phyloP scores from a whole-genome alignment of 768 basidiomycete species.

The Pisolithus orientalis region DNA sequence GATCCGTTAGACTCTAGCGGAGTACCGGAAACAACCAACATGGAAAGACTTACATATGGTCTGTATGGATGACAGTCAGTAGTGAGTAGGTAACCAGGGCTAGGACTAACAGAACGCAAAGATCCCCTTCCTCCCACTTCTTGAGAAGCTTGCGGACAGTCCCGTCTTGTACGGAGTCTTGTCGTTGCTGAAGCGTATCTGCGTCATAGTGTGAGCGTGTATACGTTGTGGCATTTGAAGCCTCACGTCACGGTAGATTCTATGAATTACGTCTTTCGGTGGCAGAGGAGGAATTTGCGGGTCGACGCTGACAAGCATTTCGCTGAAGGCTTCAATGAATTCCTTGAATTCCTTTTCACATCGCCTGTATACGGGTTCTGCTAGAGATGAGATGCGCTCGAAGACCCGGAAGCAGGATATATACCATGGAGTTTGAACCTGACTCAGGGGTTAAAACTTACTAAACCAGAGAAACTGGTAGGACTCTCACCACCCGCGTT shows the following conservation, averaged over 20 bases:
- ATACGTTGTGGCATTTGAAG: neutral
- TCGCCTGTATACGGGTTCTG: conserved; percentile 29
- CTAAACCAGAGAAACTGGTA: neutral
- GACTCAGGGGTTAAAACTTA: neutral
- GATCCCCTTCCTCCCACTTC: conserved; percentile 85
- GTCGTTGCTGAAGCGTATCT: conserved; percentile 89
- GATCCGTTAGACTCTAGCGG: neutral
- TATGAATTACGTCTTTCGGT: conserved; percentile 84
- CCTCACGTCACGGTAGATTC: conserved; percentile 84
- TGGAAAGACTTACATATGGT: conserved; percentile 12
- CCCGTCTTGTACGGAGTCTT: conserved; percentile 92
- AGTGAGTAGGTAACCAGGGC: neutral
- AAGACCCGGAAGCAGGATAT: neutral
- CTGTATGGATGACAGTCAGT: conserved; percentile 14
- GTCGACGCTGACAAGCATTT: conserved; percentile 65
- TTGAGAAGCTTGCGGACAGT: conserved; percentile 78
- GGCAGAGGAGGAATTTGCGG: conserved; percentile 83
- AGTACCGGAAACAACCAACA: neutral
- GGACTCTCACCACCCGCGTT: conserved; percentile 65
- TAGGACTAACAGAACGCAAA: conserved; percentile 74
- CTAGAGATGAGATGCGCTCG: neutral
- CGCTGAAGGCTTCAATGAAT: conserved; percentile 70
- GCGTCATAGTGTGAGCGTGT: conserved; percentile 1
- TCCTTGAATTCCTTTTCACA: conserved; percentile 88
- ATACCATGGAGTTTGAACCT: conserved; percentile 83